These are phyloP conservation scores for Paraphoma chrysanthemicola DNA, from an alignment of 2,329 filamentous ascomycete genomes.

Conservation along the genomic window DNA sequence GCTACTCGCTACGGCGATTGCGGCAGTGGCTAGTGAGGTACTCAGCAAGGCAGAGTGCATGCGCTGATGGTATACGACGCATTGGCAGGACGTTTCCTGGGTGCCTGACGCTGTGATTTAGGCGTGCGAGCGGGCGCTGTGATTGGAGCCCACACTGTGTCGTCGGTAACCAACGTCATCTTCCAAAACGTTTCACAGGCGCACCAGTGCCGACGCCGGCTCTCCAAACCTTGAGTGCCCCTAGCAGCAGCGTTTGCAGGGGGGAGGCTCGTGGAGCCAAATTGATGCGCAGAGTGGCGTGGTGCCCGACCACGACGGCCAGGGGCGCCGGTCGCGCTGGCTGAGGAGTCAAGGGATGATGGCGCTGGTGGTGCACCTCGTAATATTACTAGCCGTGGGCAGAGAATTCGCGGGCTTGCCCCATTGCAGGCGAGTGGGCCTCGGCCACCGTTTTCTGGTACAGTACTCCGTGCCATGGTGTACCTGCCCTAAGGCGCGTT, in stretches of 20 bases:
- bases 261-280: conserved; percentile 13
- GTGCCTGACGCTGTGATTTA: conserved; percentile 21
- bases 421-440: conserved; percentile 14
- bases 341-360: neutral
- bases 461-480: neutral
- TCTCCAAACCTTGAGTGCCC: conserved; percentile 15
- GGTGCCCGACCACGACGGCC: conserved; percentile 15
- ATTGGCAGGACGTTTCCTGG: conserved; percentile 8
- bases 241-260: conserved; percentile 19
- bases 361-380: neutral
- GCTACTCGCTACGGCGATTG: neutral
- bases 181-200: conserved; percentile 20
- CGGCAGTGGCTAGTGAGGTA: neutral
- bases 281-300: conserved; percentile 18
- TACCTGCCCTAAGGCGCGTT: conserved; percentile 16
- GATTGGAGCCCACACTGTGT: conserved; percentile 16
- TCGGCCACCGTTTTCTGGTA: conserved; percentile 19
- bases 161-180: conserved; percentile 28
- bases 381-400: conserved; percentile 2
- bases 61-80: conserved; percentile 1
- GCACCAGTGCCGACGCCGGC: conserved; percentile 11
- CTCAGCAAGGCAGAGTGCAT: conserved; percentile 20
- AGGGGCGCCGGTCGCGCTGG: conserved; percentile 5
- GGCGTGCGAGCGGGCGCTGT: conserved; percentile 11
- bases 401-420: conserved; percentile 10